Base-by-base conservation (phyloP, 805 yeast species). In the Tetrapisispora iriomotensis region DNA sequence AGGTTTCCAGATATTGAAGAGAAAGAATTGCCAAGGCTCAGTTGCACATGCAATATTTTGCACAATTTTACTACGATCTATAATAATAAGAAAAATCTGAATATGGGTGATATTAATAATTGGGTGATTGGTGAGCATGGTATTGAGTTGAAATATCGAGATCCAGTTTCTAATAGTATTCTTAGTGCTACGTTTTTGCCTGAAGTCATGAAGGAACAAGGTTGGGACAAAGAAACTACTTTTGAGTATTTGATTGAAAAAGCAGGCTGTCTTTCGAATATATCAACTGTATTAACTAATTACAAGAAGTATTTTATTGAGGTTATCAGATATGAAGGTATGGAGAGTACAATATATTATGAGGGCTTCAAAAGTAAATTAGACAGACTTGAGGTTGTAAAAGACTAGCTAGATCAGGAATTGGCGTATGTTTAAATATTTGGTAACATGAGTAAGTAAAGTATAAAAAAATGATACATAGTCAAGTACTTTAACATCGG, bases 71-170 rank as follows among this genome's bases (percentile, higher is more conserved):
- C 45, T 38, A 48, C 51, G 2, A 53, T 59, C 8, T 57, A 50
- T 37, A 54, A 82, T 13, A 82, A 82, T 45, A 75, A 70, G 39
- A 6, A 8, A 13, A 15, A 15, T 15, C 6, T 3, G 4, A 18
- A 36, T 20, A 29, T 25, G 15, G 58, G 63, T 5, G 74, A 71
- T 2, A 70, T 78, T 0, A 59, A 67, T 36, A 82, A 83, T 51
- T 92, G 97, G 97, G 68, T 60, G 7, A 56, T 90, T 34, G 97
- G 98, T 0, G 55, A 53, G 12, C 92, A 92, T 58, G 98, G 98
- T 0, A 72, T 92, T 15, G 69, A 76, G 40, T 71, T 87, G 6
- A 56, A 62, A 14, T 75, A 85, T 48, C 54, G 53, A 9, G 50
- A 62, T 17, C 59, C 60, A 3, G 38, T 31, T 3, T 48, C 54